phyloP scores from a whole-genome alignment of 208 protist species.

The Leishmania mexicana region DNA sequence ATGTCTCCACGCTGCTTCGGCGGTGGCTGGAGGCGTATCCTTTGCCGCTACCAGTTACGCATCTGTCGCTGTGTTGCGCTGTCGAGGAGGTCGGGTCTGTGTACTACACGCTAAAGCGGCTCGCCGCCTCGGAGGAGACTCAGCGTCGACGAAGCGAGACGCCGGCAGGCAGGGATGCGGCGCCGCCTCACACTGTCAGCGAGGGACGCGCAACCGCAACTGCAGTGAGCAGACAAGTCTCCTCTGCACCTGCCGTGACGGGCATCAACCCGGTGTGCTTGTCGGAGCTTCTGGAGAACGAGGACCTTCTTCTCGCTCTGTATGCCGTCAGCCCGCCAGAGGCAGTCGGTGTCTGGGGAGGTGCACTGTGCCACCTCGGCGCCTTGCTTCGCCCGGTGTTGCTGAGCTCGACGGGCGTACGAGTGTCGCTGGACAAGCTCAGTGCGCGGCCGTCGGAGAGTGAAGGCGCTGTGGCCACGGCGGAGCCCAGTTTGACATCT shows the following conservation, averaged over 20 bases:
- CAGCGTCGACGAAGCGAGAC: constrained; percentile 15
- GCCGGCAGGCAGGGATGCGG: neutral
- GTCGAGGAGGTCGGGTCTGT: constrained; percentile 27
- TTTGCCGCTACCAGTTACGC: constrained; percentile 16
- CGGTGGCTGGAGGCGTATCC: constrained; percentile 29
- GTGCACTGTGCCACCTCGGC: constrained; percentile 20
- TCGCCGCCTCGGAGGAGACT: constrained; percentile 28
- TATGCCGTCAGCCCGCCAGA: constrained; percentile 23
- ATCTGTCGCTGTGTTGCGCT: constrained; percentile 22
- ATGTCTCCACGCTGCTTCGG: constrained; percentile 17
- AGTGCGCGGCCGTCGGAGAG: neutral
- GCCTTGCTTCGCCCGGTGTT: constrained; percentile 22
- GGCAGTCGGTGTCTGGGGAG: constrained; percentile 27
- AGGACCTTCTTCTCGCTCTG: constrained; percentile 19
- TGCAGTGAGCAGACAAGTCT: too few species aligned
- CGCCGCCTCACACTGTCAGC: neutral
- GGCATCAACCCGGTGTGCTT: constrained; percentile 33
- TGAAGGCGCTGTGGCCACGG: neutral
- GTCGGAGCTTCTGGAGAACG: constrained; percentile 30
- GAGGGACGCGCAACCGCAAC: neutral
- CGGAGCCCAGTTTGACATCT: neutral
- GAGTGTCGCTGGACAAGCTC: constrained; percentile 27
- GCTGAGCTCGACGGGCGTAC: constrained; percentile 28
- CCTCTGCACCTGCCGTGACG: constrained; percentile 11
- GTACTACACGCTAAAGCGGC: constrained; percentile 40